Evolutionary conservation across 306 rosid genomes (phyloP).

Genomic region (Quercus wislizeni): DNA sequence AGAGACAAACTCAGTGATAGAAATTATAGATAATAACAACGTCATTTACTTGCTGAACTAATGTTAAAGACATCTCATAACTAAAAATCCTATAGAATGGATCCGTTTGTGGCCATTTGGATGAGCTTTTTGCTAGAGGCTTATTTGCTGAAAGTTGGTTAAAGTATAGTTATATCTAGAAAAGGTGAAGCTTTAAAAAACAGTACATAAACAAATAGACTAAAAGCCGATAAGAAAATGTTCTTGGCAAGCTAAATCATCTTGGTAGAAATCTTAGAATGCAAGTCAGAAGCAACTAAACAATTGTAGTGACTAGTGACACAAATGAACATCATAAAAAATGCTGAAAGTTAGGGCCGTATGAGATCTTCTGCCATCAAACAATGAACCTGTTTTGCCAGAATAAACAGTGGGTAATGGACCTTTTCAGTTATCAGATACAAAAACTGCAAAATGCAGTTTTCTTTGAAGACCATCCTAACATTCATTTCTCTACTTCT

Average conservation of each 20-base stretch:
- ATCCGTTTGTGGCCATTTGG: too few relatives aligned
- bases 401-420: neutral
- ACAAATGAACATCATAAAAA: neutral
- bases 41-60: neutral
- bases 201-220: too few relatives aligned
- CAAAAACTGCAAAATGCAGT: neutral
- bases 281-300: neutral
- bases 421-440: neutral
- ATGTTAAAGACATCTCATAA: neutral
- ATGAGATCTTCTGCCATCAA: neutral
- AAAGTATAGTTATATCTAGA: too few relatives aligned
- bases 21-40: neutral
- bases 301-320: neutral
- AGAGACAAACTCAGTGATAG: neutral
- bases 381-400: neutral
- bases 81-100: neutral
- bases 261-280: too few relatives aligned
- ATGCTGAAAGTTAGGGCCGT: neutral
- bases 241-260: too few relatives aligned
- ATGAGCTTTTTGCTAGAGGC: too few relatives aligned
- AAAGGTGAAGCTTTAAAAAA: too few relatives aligned
- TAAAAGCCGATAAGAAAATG: too few relatives aligned
- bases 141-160: too few relatives aligned
- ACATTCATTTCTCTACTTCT: neutral
- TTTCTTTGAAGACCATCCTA: neutral